Base-by-base conservation (phyloP, 805 yeast genomes). In the Wickerhamomyces ciferrii region DNA sequence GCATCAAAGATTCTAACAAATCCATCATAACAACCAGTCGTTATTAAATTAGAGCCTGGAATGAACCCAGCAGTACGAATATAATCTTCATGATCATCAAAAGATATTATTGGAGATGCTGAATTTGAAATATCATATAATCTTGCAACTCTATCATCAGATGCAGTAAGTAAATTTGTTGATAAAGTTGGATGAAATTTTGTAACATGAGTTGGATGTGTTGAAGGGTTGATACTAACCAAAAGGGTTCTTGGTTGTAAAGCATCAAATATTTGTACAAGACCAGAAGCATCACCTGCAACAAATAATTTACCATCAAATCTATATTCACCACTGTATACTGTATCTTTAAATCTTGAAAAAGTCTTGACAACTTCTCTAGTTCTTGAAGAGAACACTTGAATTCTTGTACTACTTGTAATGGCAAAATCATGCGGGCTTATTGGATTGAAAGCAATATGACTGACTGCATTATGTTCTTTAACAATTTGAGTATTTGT, bases 21-120 rank as follows among this genome's bases (percentile, higher is more conserved):
- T 10, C 97, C 96, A 66, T 94, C 99, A 61, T 94, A 94, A 60
- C 95, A 90, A 44, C 98, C 99, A 1, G 97, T 88, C 15, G 85
- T 84, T n/a, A 94, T 70, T 50, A 91, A 70, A 59, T 86, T 87
- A 25, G 89, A 83, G 44, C 85, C 83, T 2, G 92, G 92, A 34
- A 91, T 76, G 62, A 88, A 88, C 47, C 74, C 74, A 6, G 87
- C 95, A 5, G 92, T 72, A 55, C 99, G 77, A 34, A 94, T 83
- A 63, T 94, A 94, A 68, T 94, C 99, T 29, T 80, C 77, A 61
- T 94, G 97, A 54, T 78, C 84, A 23, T 74, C 77, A 50, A 88
- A 83, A 49, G 81, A 78, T 29, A 79, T 68, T 17, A 85, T 65
- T 20, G 97, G 97, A n/a, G 79, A 80, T 20, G 79, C 71, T 9